Percentiles rank a stretch among this genome's conserved stretches.
Conservation (phyloP, 495 filamentous ascomycete genomes). For the Xylaria longipes region DNA sequence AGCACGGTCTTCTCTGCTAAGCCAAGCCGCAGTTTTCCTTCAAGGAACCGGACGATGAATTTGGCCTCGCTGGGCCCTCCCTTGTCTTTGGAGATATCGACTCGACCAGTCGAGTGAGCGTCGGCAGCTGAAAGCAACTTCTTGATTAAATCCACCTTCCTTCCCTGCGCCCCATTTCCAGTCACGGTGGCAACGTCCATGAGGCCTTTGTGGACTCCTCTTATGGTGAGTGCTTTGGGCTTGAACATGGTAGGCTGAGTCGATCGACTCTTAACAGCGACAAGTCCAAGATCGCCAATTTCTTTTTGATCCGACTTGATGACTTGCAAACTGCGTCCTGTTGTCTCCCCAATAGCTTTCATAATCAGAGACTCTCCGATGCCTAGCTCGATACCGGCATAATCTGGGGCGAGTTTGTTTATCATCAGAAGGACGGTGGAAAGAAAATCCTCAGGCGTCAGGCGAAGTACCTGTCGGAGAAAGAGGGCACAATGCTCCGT, state of each 20-base stretch:
- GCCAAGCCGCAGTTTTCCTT: constrained; percentile 91
- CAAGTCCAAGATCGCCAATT: constrained; percentile 92
- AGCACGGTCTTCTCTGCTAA: constrained; percentile 92
- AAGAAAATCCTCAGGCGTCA: constrained; percentile 88
- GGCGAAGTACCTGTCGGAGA: constrained; percentile 86
- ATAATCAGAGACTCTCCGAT: constrained; percentile 98
- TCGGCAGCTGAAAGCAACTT: constrained; percentile 91
- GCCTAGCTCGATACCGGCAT: constrained; percentile 92
- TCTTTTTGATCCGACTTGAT: constrained; percentile 96
- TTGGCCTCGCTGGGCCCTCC: constrained; percentile 95
- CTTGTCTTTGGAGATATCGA: constrained; percentile 91
- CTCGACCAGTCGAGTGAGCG: constrained; percentile 69
- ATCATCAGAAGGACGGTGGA: constrained; percentile 93
- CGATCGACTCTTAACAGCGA: constrained; percentile 90
- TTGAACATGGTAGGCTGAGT: constrained; percentile 98
- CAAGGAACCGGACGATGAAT: constrained; percentile 87
- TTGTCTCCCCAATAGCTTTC: constrained; percentile 96
- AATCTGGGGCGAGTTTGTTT: constrained; percentile 96
- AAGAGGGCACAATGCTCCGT: constrained; percentile 87
- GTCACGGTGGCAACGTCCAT: constrained; percentile 86
- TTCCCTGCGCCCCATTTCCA: constrained; percentile 85
- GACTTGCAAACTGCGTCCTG: constrained; percentile 81
- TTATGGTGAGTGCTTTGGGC: constrained; percentile 87
- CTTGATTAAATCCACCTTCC: constrained; percentile 94
- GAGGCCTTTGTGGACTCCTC: constrained; percentile 84